These are phyloP conservation scores for Calonectria multiphialidica DNA, from an alignment of 2,329 filamentous ascomycete species.

Conservation along the genomic window DNA sequence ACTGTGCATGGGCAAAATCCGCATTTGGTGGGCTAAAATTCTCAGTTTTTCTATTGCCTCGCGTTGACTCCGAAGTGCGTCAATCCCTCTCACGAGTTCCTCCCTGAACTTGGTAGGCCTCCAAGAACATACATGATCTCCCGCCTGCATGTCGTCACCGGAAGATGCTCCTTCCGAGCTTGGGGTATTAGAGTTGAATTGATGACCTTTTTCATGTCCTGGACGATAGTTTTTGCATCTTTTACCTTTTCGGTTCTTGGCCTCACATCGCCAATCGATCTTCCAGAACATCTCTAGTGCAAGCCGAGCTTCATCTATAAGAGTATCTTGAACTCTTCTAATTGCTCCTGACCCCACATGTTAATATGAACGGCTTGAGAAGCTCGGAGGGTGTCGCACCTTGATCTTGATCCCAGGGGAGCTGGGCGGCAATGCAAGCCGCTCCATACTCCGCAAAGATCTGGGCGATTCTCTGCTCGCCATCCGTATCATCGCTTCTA, in stretches of 20 bases:
- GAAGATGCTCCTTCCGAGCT: background rate
- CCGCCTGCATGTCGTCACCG: background rate
- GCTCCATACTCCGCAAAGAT: conserved; percentile 14
- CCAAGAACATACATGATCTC: conserved; percentile 13
- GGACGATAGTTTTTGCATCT: conserved; percentile 22
- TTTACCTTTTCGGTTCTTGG: background rate
- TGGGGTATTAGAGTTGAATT: background rate
- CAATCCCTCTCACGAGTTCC: background rate
- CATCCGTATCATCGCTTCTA: background rate
- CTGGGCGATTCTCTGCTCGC: background rate
- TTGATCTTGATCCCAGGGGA: background rate
- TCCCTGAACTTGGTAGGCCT: conserved; percentile 5
- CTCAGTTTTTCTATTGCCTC: background rate
- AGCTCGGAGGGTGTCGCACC: background rate
- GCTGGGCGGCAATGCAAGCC: conserved; percentile 22
- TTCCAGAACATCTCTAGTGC: conserved; percentile 17
- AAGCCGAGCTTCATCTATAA: background rate
- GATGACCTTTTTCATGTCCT: conserved; percentile 17
- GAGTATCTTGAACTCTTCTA: background rate
- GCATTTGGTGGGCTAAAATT: background rate
- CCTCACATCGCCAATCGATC: conserved; percentile 28
- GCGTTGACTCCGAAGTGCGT: background rate
- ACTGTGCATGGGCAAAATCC: background rate
- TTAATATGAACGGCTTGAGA: background rate
- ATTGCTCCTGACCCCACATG: background rate